These are phyloP conservation scores for Beauveria scarabaeidicola DNA, from an alignment of 2,329 filamentous ascomycete genomes.

Conservation along the genomic window DNA sequence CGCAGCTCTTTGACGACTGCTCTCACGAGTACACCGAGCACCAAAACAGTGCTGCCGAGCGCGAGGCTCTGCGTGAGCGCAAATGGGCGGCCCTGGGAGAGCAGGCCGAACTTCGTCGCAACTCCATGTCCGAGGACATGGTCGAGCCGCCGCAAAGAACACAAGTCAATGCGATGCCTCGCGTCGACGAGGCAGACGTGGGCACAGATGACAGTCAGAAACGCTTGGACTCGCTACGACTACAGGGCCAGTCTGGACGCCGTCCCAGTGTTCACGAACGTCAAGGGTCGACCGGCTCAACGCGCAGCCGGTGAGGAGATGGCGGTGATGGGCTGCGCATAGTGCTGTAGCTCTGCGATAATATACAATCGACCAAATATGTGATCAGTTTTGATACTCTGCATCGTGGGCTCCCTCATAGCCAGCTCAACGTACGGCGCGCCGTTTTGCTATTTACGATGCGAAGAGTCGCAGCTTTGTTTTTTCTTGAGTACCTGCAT, in stretches of 20 bases:
- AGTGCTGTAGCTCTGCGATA: background rate
- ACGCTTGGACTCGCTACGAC: conserved; percentile 78
- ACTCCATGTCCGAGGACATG: conserved; percentile 23
- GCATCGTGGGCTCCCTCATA: background rate
- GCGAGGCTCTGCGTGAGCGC: conserved; percentile 71
- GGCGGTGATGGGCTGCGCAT: background rate
- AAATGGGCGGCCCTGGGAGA: conserved; percentile 85
- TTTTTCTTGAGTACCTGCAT: conserved; percentile 7
- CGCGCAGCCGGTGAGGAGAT: conserved; percentile 36
- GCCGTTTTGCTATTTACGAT: background rate
- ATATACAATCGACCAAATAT: background rate
- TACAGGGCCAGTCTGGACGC: conserved; percentile 68
- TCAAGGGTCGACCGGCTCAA: conserved; percentile 49
- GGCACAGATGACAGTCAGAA: conserved; percentile 77
- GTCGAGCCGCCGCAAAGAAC: conserved; percentile 25
- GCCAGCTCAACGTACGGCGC: background rate
- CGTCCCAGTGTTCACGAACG: conserved; percentile 48
- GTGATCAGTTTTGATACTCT: background rate
- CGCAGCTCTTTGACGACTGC: conserved; percentile 95
- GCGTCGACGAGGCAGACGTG: conserved; percentile 68
- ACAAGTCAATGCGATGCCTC: conserved; percentile 36
- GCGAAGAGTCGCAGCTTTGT: background rate
- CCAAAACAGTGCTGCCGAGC: conserved; percentile 82
- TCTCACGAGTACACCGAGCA: conserved; percentile 97
- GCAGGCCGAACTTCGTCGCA: conserved; percentile 63